Evolutionary conservation across 2,329 filamentous ascomycete genomes (phyloP), one percentile per base, ranked within the genome.

Genomic region (Aplosporella prunicola): DNA sequence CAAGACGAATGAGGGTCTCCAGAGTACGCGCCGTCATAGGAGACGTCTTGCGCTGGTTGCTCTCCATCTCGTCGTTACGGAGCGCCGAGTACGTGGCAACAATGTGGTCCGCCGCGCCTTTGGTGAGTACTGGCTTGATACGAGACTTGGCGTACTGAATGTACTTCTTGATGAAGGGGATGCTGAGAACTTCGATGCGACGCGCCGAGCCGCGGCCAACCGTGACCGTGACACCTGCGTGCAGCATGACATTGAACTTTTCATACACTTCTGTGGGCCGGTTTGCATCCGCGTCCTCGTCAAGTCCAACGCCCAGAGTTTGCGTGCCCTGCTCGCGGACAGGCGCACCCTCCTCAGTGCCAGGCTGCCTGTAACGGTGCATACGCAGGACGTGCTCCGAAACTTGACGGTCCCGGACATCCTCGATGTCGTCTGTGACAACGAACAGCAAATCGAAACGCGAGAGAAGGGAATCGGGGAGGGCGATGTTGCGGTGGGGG

Each of bases 151-250:
- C 87, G 60, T 98, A 98, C 57, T 98, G 91, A 30, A 98, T 93
- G 61, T 95, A 98, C 64, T 98, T 98, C 68, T 98, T 98, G 69
- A 98, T 87, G 63, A 98, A 98, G 0, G 88, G 84, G 43, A 98
- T 95, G 63, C 84, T 93, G 37, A 98, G 69, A 10, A 98, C 84
- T 58, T 95, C 87, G 5, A 83, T 76, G 46, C 82, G 81, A 59
- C 83, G 82, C 49, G 76, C 77, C 17, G 80, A 66, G 9, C 84
- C 83, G 25, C 85, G 76, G 8, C 82, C 82, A 9, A 79, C 71
- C 4, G 80, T 85, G 11, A 85, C 63, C 5, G 79, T 85, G 31
- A 95, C 85, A 43, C 91, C 91, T 8, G 87, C 83, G 55, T 98
- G 91, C 27, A 98, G 74, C 85, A 96, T 93, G 20, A 82, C 76